phyloP scores from a whole-genome alignment of 2,329 filamentous ascomycete genomes.

The Fusarium nelsonii region DNA sequence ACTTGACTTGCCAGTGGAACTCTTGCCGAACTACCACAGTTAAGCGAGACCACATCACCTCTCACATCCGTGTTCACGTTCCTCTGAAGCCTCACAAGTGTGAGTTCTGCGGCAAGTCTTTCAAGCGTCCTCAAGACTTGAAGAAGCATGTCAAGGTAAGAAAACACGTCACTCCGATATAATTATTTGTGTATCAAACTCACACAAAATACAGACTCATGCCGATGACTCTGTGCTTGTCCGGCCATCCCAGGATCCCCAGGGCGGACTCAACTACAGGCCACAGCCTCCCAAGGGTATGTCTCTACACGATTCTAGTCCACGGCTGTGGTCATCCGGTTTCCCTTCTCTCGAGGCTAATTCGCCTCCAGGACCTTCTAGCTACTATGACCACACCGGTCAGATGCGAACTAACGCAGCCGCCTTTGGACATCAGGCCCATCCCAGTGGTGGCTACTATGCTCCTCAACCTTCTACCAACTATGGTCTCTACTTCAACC shows the following conservation, averaged over 20 bases:
- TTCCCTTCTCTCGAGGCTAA: conserved; percentile 58
- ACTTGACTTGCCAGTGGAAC: conserved; percentile 97
- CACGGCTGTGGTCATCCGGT: conserved; percentile 21
- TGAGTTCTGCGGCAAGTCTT: conserved; percentile 97
- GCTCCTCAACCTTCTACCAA: conserved; percentile 65
- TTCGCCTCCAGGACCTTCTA: conserved; percentile 62
- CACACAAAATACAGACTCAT: conserved; percentile 72
- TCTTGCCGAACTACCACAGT: conserved; percentile 96
- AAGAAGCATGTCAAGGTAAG: conserved; percentile 97
- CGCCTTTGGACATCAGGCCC: conserved; percentile 69
- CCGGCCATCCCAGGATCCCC: conserved; percentile 64
- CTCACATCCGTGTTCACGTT: conserved; percentile 98
- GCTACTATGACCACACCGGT: conserved; percentile 74
- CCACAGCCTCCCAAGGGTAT: conserved; percentile 66
- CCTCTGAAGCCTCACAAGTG: conserved; percentile 99
- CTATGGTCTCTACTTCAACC: conserved; percentile 84
- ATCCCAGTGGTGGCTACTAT: conserved; percentile 67
- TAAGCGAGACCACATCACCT: conserved; percentile 99
- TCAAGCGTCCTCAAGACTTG: conserved; percentile 98
- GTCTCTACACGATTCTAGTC: conserved; percentile 47
- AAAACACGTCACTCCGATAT: not conserved
- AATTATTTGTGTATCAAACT: conserved; percentile 25
- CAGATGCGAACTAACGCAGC: conserved; percentile 70
- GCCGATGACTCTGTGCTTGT: conserved; percentile 89
- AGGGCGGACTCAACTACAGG: conserved; percentile 68